Base-by-base conservation (phyloP, 768 basidiomycete genomes). In the Pleurotus cornucopiae region DNA sequence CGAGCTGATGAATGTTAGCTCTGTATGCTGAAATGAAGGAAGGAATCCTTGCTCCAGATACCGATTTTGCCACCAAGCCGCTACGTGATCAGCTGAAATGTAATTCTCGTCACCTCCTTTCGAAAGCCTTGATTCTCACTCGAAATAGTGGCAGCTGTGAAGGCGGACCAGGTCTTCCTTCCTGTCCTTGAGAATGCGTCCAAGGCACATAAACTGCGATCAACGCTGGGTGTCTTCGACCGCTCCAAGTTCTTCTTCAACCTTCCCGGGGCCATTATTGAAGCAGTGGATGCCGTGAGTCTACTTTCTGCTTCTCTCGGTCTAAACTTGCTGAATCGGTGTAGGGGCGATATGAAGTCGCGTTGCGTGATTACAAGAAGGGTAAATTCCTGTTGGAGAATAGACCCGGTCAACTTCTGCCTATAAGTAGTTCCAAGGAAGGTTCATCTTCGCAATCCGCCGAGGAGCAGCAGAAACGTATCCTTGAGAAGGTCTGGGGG, bases 161-260 rank as follows among this genome's bases (percentile, higher is more conserved):
- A 96, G 70, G 95, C 96, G 9, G 86, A 98, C 61, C 92, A 95
- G 64, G 92, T 98, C 4, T 98, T 97, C 69, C 80, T 98, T 2
- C 97, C 97, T 1, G 91, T 98, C 25, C 78, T 99, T 41, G 96
- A 98, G 67, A 98, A 98, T 60, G 85, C 94, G 2, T 86, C 91
- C 30, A 98, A 98, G 66, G 94, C 96, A 12, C 86, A 93, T 65
- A 92, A 94, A 68, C 75, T 99, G 3, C 86, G 91, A 38, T 91
- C 89, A 0, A 98, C 97, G 0, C 82, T 98, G 5, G 89, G 92
- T 34, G 92, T 98, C 16, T 98, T 99, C 61, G 96, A 98, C 62
- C 82, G 94, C 43, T 95, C 92, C 49, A 96, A 95, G 64, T 99
- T 98, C 79, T 92, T 98, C 71, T 98, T 98, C 80, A 98, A 96